phyloP scores from a whole-genome alignment of 1,284 basidiomycete genomes.

The Trichosporon sp. region DNA sequence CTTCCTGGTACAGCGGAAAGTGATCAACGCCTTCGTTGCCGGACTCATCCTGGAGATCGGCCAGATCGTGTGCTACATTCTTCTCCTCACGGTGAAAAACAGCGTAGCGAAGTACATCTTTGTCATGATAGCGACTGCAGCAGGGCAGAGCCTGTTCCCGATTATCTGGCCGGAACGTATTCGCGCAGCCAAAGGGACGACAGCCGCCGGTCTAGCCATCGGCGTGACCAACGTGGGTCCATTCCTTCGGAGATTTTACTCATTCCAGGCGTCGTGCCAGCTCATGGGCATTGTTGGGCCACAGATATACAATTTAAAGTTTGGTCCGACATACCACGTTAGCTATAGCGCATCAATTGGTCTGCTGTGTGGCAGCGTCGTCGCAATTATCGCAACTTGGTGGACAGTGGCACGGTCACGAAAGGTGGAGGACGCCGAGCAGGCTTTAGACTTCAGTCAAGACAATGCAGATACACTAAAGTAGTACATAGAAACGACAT shows the following conservation, averaged over 20 bases:
- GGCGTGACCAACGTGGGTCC: slow-evolving; percentile 4
- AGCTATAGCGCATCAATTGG: slow-evolving; percentile 3
- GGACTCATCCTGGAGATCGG: background rate
- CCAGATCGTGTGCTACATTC: slow-evolving; percentile 11
- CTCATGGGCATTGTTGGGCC: slow-evolving; percentile 13
- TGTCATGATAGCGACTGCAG: slow-evolving; percentile 10
- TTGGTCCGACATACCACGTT: slow-evolving; percentile 10
- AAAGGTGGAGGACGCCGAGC: background rate
- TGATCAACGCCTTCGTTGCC: slow-evolving; percentile 3
- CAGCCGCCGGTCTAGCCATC: slow-evolving; percentile 8
- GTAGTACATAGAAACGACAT: no score
- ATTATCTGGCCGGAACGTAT: slow-evolving; percentile 14
- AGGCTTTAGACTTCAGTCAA: no score
- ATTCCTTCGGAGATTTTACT: background rate
- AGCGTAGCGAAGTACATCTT: slow-evolving; percentile 7
- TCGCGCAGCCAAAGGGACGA: slow-evolving; percentile 6
- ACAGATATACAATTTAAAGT: slow-evolving; percentile 12
- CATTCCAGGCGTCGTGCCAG: background rate
- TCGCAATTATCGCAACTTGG: background rate
- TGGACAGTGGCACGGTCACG: background rate
- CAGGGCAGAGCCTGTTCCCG: slow-evolving; percentile 8
- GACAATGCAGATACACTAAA: no score
- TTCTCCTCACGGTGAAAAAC: slow-evolving; percentile 3
- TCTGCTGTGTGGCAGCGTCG: background rate
- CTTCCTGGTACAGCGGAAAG: background rate